Conservation (phyloP, 2,329 filamentous ascomycete genomes). For the Phyllosticta capitalensis region DNA sequence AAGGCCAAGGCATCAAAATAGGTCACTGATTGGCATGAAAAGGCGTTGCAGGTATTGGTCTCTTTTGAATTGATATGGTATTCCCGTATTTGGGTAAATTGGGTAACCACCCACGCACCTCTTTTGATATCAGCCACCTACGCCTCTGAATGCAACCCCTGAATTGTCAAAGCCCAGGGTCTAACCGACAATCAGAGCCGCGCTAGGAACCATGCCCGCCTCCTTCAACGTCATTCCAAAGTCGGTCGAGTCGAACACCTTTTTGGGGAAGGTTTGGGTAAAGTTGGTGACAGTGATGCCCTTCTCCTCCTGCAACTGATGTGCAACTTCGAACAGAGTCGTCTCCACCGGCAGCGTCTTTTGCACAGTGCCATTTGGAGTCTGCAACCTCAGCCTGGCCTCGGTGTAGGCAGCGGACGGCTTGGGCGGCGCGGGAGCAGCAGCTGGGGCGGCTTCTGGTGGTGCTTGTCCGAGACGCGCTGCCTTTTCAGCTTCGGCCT, state of each 20-base stretch:
- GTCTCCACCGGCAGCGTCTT: slow-evolving; percentile 86
- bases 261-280: slow-evolving; percentile 76
- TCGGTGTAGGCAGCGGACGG: slow-evolving; percentile 66
- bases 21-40: neutral
- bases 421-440: slow-evolving; percentile 47
- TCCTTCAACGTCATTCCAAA: slow-evolving; percentile 90
- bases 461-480: slow-evolving; percentile 64
- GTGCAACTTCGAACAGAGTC: slow-evolving; percentile 84
- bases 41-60: slow-evolving; percentile 1
- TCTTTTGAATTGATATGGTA: slow-evolving; percentile 3
- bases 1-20: slow-evolving; percentile 6
- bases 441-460: slow-evolving; percentile 37
- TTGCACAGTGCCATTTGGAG: slow-evolving; percentile 62
- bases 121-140: neutral
- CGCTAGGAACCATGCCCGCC: slow-evolving; percentile 79
- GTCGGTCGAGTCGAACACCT: slow-evolving; percentile 61
- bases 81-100: neutral
- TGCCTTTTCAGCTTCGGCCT: slow-evolving; percentile 78
- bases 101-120: neutral
- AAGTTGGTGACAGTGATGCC: slow-evolving; percentile 66
- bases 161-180: slow-evolving; percentile 21
- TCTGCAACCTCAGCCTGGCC: slow-evolving; percentile 73
- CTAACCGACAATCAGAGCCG: slow-evolving; percentile 62
- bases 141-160: neutral
- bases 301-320: slow-evolving; percentile 61